Evolutionary conservation across 345 rosid species (phyloP), one percentile per base, ranked within the genome.

Genomic region (Hypericum perforatum): DNA sequence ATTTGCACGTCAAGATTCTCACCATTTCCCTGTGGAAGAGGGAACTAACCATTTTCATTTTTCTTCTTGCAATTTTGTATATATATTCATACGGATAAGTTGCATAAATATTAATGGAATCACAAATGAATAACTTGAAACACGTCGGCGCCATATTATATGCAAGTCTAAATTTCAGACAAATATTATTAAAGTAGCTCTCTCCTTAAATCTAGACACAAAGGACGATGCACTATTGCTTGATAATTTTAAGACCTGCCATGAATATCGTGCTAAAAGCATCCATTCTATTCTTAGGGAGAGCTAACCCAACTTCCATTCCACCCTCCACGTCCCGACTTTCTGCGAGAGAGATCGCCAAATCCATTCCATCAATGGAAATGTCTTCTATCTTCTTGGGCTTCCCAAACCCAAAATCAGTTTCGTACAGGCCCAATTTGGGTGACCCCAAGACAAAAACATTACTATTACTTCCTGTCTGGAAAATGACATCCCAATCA

Each of bases 341-440:
- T 32, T 67, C 71, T 0, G 16, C 32, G 0, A 74, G 50, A 5
- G 78, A 68, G 16, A 74, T 42, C 0, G 59, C 67, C 11, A 22
- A 22, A 4, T 54, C 52, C 6, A 0, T 52, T 43, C 12, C 0
- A n/a, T 71, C 79, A 11, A 64, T 69, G 9, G 77, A 66, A 10
- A 63, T 38, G 47, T 72, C 74, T 56, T 76, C 82, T 13, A 67
- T 68, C 63, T 70, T 76, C 56, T 15, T 42, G 0, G 82, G 76
- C 57, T 63, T 61, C 1, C 82, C 78, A 79, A 77, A 74, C 42
- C 85, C 82, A 15, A 76, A 80, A 57, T 76, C 71, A 8, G 65
- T 60, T 8, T 43, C 61, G 7, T 74, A 74, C 5, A 74, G 56
- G 7, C 41, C 62, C 60, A 76, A 38, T 14, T 71, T 79, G 0